Evolutionary conservation across 148 eudicot genomes (phyloP), one percentile per base, ranked within the genome.

Genomic region (Spergularia marina): DNA sequence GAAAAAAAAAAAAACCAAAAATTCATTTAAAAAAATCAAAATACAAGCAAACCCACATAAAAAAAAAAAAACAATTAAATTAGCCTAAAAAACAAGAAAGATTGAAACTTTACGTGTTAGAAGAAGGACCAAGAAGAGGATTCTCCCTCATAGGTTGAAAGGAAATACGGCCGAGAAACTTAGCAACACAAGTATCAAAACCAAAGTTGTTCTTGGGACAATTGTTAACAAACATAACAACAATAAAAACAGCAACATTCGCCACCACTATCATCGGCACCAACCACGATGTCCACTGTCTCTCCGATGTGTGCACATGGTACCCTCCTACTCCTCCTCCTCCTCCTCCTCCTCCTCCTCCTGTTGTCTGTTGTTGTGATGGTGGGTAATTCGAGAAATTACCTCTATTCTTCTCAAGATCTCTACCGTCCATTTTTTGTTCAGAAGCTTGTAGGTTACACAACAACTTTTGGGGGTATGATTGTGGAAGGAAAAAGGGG

Each of bases 241-340:
- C 82, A 15, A 89, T 47, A 76, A 95, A 95, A 85, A 89, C 78
- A 5, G 82, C 90, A 51, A 92, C 85, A 86, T 92, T 92, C 5
- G 89, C 92, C 2, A 89, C 88, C 2, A 92, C 92, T 51, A 95
- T 87, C 91, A 90, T 78, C 1, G 99, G 97, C 36, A 95, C 91
- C 61, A 95, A 79, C 99, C 99, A 95, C 0, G 97, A 81, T 4
- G 94, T 95, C 99, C 99, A 91, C 62, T 84, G 81, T 17, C 87
- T 87, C 8, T 88, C 91, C 5, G 82, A 54, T 1, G 82, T 53
- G 23, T 82, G 85, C 3, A 74, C 49, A 40, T 80, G 77, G 69
- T 89, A 83, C 12, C 39, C 65, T 44, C 8, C 7, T 44, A 2
- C 49, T 44, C 8, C 49, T 44, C 36, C 14, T 34, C n/a, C n/a